phyloP scores from a whole-genome alignment of 345 rosid species.

The Noccaea caerulescens region DNA sequence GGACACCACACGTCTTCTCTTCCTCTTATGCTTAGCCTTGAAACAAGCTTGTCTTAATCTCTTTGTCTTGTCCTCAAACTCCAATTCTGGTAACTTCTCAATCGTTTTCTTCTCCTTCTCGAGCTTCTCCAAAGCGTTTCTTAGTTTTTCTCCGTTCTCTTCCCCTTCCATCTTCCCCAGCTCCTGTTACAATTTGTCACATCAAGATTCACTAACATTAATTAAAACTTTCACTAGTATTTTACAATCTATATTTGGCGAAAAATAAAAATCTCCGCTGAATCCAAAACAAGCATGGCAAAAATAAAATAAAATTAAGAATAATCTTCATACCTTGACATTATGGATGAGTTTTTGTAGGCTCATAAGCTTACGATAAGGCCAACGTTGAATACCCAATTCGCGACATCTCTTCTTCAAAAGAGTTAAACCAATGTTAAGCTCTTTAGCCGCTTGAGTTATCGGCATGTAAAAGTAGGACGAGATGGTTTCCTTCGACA shows the following conservation, averaged over 20 bases:
- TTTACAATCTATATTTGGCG: too few species aligned
- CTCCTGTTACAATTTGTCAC: conserved; percentile 32
- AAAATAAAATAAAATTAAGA: too few species aligned
- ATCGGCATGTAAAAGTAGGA: conserved; percentile 64
- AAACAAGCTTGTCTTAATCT: conserved; percentile 79
- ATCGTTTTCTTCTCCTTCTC: conserved; percentile 60
- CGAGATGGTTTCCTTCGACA: conserved; percentile 47
- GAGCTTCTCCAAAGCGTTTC: conserved; percentile 50
- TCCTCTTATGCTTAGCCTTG: conserved; percentile 77
- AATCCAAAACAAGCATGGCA: too few species aligned
- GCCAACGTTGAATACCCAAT: conserved; percentile 62
- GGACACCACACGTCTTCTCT: conserved; percentile 39
- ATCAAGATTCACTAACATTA: background rate
- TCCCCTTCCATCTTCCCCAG: conserved; percentile 35
- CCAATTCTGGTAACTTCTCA: conserved; percentile 59
- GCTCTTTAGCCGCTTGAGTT: conserved; percentile 61
- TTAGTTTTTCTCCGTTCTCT: conserved; percentile 35
- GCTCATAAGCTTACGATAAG: conserved; percentile 65
- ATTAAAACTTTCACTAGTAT: too few species aligned
- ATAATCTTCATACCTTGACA: conserved; percentile 44
- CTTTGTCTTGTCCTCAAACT: conserved; percentile 57
- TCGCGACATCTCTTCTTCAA: conserved; percentile 69
- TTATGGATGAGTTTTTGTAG: conserved; percentile 56
- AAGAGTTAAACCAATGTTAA: conserved; percentile 61
- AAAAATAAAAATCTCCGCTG: too few species aligned